Base-by-base conservation (phyloP, 768 basidiomycete species). In the Trametopsis cervina region DNA sequence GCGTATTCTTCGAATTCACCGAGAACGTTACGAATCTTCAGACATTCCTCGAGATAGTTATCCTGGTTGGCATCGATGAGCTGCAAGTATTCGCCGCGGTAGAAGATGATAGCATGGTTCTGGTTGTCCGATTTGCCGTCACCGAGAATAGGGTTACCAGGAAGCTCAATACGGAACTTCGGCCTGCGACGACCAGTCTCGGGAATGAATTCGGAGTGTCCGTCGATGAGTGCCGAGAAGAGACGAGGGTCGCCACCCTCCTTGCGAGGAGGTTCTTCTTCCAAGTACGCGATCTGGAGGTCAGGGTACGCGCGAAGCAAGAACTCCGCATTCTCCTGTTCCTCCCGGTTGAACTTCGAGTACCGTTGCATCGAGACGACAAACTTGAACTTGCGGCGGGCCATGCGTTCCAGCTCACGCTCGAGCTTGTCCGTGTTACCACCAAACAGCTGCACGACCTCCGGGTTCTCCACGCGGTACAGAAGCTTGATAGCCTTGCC, bases 81-180 rank as follows among this genome's bases (percentile, higher is more conserved):
- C 70, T 99, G 96, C 3, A 99, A 74, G 67, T 98, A 99, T 70
- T 98, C 96, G 58, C 96, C 96, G 52, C 96, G 91, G 69, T 98
- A 97, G 74, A 98, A 99, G 67, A 99, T 83, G 66, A 99, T 94
- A 23, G 96, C 95, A 58, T 99, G 96, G 66, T 99, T 98, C 78
- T 98, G 96, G 68, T 99, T 99, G 73, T 99, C 96, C 21, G 92
- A 95, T 69, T 99, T 99, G 50, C 96, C 96, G 61, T 99, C 96
- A 51, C 95, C 96, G 44, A 98, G 79, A 70, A 99, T 99, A 1
- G 96, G 96, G 70, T 99, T 99, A 21, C 96, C 96, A 39, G 96
- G 96, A 13, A 98, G 76, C 69, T 99, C 95, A 64, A 99, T 90
- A 50, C 94, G 83, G 81, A 98, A 99, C 72, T 99, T 99, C 58